Evolutionary conservation across 2,329 filamentous ascomycete species (phyloP).

Genomic region (Xylariaceae sp.): DNA sequence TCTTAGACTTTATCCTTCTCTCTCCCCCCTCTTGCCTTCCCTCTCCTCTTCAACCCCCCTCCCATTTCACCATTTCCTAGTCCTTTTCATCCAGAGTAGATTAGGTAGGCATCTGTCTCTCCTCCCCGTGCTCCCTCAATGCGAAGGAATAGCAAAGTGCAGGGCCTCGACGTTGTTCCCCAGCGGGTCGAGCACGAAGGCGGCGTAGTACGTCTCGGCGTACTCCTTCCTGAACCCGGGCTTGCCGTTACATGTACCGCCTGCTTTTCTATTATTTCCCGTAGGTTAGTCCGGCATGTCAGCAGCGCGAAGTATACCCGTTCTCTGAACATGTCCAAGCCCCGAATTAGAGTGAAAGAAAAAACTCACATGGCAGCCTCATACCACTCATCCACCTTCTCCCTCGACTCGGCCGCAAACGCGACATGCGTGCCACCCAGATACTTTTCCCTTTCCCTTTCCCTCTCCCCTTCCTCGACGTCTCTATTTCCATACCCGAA

Average conservation of each 20-base stretch:
- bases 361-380: slow-evolving; percentile 14
- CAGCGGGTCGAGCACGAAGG: slow-evolving; percentile 19
- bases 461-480: too few relatives aligned
- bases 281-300: too few relatives aligned
- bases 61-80: too few relatives aligned
- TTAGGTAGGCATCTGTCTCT: too few relatives aligned
- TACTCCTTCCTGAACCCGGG: slow-evolving; percentile 8
- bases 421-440: slow-evolving; percentile 16
- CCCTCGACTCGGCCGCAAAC: slow-evolving; percentile 11
- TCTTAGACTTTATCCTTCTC: too few relatives aligned
- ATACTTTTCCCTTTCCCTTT: too few relatives aligned
- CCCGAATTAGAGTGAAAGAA: not conserved
- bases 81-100: too few relatives aligned
- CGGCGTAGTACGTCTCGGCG: slow-evolving; percentile 14
- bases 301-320: too few relatives aligned
- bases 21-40: too few relatives aligned
- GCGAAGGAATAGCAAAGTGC: slow-evolving; percentile 7
- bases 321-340: slow-evolving; percentile 10
- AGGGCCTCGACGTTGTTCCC: slow-evolving; percentile 18
- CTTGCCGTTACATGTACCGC: slow-evolving; percentile 15
- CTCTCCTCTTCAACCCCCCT: too few relatives aligned
- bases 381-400: slow-evolving; percentile 16
- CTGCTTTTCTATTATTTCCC: slow-evolving; percentile 17
- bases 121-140: too few relatives aligned
- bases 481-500: slow-evolving; percentile 13